Evolutionary conservation across 768 basidiomycete species (phyloP).

Genomic region (Boletus coccyginus): DNA sequence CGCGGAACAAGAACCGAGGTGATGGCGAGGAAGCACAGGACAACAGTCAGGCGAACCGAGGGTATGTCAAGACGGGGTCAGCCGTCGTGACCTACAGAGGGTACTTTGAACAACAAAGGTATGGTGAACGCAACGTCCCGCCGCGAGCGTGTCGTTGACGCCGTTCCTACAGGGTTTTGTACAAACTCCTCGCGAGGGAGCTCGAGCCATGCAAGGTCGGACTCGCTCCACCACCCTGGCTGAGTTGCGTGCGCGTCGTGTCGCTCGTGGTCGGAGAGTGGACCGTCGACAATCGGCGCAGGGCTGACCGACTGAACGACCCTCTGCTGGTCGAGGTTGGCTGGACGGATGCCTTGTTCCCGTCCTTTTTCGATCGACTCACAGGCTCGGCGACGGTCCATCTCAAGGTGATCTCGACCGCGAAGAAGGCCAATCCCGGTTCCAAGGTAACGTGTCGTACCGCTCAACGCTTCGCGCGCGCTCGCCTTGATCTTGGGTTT

Average conservation of each 20-base stretch:
- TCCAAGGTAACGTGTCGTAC: constrained; percentile 15
- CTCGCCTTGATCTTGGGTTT: background rate
- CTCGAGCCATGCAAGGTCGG: constrained; percentile 31
- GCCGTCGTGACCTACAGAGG: constrained; percentile 32
- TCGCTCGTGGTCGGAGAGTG: constrained; percentile 39
- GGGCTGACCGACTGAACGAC: constrained; percentile 25
- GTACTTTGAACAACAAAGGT: constrained; percentile 48
- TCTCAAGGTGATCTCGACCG: constrained; percentile 10
- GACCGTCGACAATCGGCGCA: constrained; percentile 32
- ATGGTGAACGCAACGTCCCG: background rate
- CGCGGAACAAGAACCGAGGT: constrained; percentile 30
- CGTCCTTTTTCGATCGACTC: constrained; percentile 22
- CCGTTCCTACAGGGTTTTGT: constrained; percentile 28
- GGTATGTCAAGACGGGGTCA: constrained; percentile 26
- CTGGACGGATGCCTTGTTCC: constrained; percentile 38
- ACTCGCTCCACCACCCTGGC: constrained; percentile 32
- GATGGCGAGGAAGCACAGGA: constrained; percentile 24
- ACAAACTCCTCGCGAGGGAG: constrained; percentile 26
- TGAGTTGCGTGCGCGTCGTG: constrained; percentile 28
- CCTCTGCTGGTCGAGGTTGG: constrained; percentile 40
- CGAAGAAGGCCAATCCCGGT: constrained; percentile 7
- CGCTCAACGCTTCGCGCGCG: background rate
- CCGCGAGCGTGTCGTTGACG: background rate
- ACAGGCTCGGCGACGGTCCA: constrained; percentile 18
- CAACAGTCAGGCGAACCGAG: constrained; percentile 43